A percentile compares a stretch with the other conserved stretches of the same genome.
Evolutionary conservation across 768 basidiomycete species (phyloP).

Genomic region (Pleurotus platypus): DNA sequence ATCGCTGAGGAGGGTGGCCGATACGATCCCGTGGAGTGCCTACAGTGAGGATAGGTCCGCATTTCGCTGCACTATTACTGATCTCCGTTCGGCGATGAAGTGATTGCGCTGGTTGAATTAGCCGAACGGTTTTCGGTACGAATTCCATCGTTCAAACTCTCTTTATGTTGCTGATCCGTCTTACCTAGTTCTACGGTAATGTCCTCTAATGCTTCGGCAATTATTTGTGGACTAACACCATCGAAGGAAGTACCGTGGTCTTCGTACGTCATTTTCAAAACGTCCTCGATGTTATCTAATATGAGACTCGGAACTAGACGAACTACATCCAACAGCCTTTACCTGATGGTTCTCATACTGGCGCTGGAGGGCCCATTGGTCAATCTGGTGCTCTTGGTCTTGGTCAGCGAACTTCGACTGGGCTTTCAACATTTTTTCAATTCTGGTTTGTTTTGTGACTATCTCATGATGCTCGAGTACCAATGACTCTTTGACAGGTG

Average conservation of each 20-base stretch:
- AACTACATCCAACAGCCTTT: constrained; percentile 77
- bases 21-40: constrained; percentile 54
- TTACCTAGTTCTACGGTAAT: constrained; percentile 34
- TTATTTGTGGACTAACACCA: no score
- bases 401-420: constrained; percentile 71
- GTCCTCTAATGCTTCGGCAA: neutral
- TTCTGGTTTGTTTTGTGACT: constrained; percentile 49
- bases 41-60: constrained; percentile 33
- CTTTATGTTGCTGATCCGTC: neutral
- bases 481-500: constrained; percentile 35
- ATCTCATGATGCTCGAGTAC: neutral
- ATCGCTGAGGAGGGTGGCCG: constrained; percentile 60
- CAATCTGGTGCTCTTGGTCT: constrained; percentile 67
- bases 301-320: constrained; percentile 32
- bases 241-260: constrained; percentile 30
- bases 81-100: constrained; percentile 14
- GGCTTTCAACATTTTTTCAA: constrained; percentile 65
- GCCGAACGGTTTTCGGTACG: constrained; percentile 72
- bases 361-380: constrained; percentile 48
- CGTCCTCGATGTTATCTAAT: neutral
- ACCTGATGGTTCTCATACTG: constrained; percentile 61
- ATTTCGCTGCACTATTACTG: neutral
- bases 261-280: constrained; percentile 29
- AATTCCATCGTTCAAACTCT: neutral
- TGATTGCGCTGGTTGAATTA: constrained; percentile 64